These are phyloP conservation scores for Carex cristatella DNA, from an alignment of 176 grass and related monocot genomes.

Conservation along the genomic window DNA sequence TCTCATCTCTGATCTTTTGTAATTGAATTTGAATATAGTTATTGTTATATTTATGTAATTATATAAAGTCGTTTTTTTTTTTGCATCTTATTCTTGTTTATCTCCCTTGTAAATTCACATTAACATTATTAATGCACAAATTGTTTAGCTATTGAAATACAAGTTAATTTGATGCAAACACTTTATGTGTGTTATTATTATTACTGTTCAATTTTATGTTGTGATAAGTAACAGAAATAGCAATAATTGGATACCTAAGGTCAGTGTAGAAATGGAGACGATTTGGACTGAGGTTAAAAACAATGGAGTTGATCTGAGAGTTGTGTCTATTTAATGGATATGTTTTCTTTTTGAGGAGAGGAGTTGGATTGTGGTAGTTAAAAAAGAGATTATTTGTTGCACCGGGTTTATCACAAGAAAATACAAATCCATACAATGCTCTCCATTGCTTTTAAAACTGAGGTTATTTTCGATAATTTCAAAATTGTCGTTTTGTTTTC, in stretches of 20 bases:
- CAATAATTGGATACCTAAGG: neutral
- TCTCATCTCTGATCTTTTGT: too few species aligned
- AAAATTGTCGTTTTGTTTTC: neutral
- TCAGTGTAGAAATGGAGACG: neutral
- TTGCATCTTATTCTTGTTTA: too few species aligned
- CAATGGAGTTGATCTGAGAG: slow-evolving; percentile 7
- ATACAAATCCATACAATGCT: neutral
- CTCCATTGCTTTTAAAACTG: slow-evolving; percentile 12
- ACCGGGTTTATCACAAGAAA: neutral
- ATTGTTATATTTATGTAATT: too few species aligned
- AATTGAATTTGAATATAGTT: too few species aligned
- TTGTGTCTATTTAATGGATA: slow-evolving; percentile 9
- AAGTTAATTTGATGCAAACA: neutral
- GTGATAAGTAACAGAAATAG: neutral
- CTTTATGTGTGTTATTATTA: neutral
- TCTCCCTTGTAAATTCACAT: too few species aligned
- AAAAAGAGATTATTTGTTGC: slow-evolving; percentile 6
- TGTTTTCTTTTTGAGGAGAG: neutral
- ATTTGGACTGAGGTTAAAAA: neutral
- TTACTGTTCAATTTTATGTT: neutral
- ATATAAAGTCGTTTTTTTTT: too few species aligned
- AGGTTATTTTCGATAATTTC: neutral
- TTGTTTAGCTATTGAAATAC: neutral
- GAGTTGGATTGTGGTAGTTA: slow-evolving; percentile 18
- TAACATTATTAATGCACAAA: neutral